Conservation (phyloP, 371 early-diverging fungal genomes). For the Thermomucor indicae-seudaticae region DNA sequence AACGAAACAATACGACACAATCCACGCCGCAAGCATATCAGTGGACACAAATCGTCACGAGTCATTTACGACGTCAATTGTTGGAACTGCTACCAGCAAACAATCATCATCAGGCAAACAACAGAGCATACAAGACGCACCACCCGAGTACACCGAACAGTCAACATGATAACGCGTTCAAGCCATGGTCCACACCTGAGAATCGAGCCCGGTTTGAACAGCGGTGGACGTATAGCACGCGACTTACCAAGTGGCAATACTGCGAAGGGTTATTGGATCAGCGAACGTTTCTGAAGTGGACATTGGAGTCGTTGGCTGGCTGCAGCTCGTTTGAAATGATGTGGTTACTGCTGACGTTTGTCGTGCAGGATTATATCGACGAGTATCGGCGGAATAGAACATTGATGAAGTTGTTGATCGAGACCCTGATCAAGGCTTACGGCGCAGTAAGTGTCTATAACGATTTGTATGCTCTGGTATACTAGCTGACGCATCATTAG, state of each 20-base stretch:
- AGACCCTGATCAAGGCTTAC: conserved; percentile 50
- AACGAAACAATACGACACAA: conserved; percentile 27
- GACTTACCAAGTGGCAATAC: conserved; percentile 68
- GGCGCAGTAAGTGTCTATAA: conserved; percentile 40
- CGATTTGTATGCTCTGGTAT: neutral
- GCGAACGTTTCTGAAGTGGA: conserved; percentile 59
- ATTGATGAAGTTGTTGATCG: conserved; percentile 63
- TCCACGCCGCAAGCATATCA: conserved; percentile 20
- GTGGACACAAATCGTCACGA: conserved; percentile 35
- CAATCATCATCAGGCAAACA: conserved; percentile 21
- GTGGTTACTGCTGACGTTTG: conserved; percentile 57
- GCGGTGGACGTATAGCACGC: conserved; percentile 60
- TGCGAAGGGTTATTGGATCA: conserved; percentile 72
- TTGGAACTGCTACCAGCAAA: conserved; percentile 37
- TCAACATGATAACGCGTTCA: conserved; percentile 29
- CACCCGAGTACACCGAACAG: conserved; percentile 17
- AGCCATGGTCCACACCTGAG: conserved; percentile 50
- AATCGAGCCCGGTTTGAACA: conserved; percentile 51
- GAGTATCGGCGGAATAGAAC: conserved; percentile 68
- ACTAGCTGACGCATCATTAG: neutral
- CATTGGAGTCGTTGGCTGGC: conserved; percentile 50
- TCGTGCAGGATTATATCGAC: conserved; percentile 61
- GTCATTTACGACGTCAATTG: conserved; percentile 41
- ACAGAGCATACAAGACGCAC: conserved; percentile 19
- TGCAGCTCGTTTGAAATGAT: conserved; percentile 55